A percentile compares a stretch with the other conserved stretches of the same genome.
Evolutionary conservation across 2,329 filamentous ascomycete genomes (phyloP).

Genomic region (Neocatenulostroma microsporum): DNA sequence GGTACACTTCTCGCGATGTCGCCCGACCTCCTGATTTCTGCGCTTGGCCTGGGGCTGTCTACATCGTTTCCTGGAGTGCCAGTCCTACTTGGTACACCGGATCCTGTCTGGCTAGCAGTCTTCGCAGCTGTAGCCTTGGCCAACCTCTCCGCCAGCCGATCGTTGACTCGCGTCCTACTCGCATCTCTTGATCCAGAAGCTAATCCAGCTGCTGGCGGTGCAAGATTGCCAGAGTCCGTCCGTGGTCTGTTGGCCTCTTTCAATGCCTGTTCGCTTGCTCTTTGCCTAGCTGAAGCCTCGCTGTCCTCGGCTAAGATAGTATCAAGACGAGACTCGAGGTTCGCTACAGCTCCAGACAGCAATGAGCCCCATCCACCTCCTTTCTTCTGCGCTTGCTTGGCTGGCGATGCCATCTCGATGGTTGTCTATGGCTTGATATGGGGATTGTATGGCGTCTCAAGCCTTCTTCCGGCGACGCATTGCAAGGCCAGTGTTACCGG

Average conservation of each 20-base stretch:
- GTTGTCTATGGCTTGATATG: not conserved
- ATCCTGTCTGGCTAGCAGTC: slow-evolving; percentile 43
- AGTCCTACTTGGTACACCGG: slow-evolving; percentile 45
- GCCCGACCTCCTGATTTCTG: slow-evolving; percentile 34
- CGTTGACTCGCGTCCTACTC: slow-evolving; percentile 61
- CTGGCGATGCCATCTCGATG: slow-evolving; percentile 7
- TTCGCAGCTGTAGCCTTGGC: slow-evolving; percentile 79
- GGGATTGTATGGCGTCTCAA: slow-evolving; percentile 4
- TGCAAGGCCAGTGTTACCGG: slow-evolving; percentile 11
- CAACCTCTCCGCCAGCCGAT: slow-evolving; percentile 79
- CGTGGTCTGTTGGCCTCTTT: slow-evolving; percentile 23
- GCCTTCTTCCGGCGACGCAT: slow-evolving; percentile 20
- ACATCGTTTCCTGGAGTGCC: slow-evolving; percentile 45
- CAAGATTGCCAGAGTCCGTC: slow-evolving; percentile 20
- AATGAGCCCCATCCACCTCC: slow-evolving; percentile 48
- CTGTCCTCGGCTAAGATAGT: slow-evolving; percentile 80
- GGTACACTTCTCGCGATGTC: slow-evolving; percentile 19
- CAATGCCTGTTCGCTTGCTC: slow-evolving; percentile 31
- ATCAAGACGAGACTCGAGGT: slow-evolving; percentile 87
- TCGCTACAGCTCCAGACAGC: slow-evolving; percentile 82
- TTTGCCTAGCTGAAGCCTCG: slow-evolving; percentile 40
- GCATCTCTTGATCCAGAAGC: slow-evolving; percentile 53
- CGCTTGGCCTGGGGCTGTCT: slow-evolving; percentile 38
- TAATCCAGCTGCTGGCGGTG: slow-evolving; percentile 12
- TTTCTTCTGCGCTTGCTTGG: slow-evolving; percentile 15